phyloP scores from a whole-genome alignment of 331 rosid species.

The Spiraea crenata region DNA sequence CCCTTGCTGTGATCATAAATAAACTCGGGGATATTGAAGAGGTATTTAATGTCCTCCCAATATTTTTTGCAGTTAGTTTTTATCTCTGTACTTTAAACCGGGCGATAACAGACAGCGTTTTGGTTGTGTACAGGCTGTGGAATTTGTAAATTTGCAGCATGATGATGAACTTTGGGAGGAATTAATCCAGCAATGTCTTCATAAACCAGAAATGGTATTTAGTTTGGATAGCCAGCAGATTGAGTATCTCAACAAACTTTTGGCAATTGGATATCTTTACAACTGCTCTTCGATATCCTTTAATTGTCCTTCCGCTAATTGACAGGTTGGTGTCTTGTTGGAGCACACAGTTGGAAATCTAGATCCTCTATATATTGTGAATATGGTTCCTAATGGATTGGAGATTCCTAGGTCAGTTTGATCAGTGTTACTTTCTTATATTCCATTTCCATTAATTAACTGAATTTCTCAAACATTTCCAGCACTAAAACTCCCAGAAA shows the following conservation, averaged over 20 bases:
- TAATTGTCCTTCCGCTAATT: conserved; percentile 29
- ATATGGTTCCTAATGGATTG: conserved; percentile 93
- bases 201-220: conserved; percentile 89
- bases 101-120: conserved; percentile 1
- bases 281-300: conserved; percentile 14
- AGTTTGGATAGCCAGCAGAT: neutral
- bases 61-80: neutral
- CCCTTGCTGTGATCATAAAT: conserved; percentile 77
- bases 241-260: neutral
- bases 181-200: conserved; percentile 68
- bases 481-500: neutral
- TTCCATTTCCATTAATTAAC: conserved; percentile 1
- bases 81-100: conserved; percentile 21
- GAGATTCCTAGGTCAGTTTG: conserved; percentile 88
- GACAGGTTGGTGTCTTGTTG: conserved; percentile 84
- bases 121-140: conserved; percentile 61
- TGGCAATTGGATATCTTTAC: conserved; percentile 8
- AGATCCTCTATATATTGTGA: conserved; percentile 95
- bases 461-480: neutral
- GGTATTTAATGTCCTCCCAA: conserved; percentile 47
- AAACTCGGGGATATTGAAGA: conserved; percentile 89
- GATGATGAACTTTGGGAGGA: conserved; percentile 95
- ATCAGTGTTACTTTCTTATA: conserved; percentile 4
- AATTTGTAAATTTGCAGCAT: conserved; percentile 79
- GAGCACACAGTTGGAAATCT: conserved; percentile 99